Base-by-base conservation (phyloP, 805 yeast species). In the Metschnikowia orientalis region DNA sequence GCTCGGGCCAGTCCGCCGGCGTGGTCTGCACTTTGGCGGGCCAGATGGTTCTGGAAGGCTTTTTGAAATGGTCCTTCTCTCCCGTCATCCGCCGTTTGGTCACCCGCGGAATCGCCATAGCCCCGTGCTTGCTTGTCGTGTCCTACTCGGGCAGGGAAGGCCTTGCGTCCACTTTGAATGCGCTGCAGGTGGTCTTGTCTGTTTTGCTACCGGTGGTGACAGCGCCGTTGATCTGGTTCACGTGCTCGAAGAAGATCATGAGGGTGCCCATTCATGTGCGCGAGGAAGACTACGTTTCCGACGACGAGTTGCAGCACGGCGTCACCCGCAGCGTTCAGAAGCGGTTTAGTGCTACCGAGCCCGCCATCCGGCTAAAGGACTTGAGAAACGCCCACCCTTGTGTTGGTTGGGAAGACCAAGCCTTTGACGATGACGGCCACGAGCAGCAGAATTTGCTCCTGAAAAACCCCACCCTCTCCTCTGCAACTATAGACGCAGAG, bases 1-100 rank as follows among this genome's bases (percentile, higher is more conserved):
- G 84, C 53, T 80, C 90, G 9, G 97, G 97, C n/a, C 90, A 88
- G 52, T 81, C 92, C 49, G 96, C 96, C 2, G 96, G 96, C 25
- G 84, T 90, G 23, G 95, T 88, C 12, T 88, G 95, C 53, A 89
- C 96, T 0, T 70, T 89, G 49, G 89, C 96, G 2, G 95, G 96
- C 22, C 96, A 88, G 55, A 85, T 86, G 77, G 94, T 88, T 6
- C 78, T 86, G 50, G 95, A 88, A 56, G 97, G 97, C 1, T 89
- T 87, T 48, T 67, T 86, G 16, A 67, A 73, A 40, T 84, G 95
- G 83, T 65, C 82, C 5, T 70, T 87, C 40, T 77, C 83, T 21
- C 96, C 97, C 2, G 88, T 88, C 62, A 66, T 81, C 2, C 73
- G 95, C 35, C 71, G 95, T 40, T 63, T 88, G 26, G 66, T 85